Percentiles rank a stretch among this genome's conserved stretches.
Conservation (phyloP, 495 filamentous ascomycete genomes). For the Talaromyces trachyspermus region DNA sequence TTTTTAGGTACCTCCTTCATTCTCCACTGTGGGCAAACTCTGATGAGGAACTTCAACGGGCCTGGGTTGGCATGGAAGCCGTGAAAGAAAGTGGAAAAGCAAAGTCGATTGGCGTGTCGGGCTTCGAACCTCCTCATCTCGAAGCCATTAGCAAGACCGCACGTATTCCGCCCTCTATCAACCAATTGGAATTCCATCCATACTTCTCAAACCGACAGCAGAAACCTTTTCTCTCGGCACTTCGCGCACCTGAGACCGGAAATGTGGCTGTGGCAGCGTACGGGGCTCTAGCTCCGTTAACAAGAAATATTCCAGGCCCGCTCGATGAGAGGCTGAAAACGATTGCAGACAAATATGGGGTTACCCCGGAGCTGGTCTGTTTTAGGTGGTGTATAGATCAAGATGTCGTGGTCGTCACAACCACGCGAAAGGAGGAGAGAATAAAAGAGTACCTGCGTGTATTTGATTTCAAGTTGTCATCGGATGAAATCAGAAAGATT, state of each 20-base stretch:
- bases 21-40: conserved; percentile 58
- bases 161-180: not conserved
- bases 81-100: conserved; percentile 53
- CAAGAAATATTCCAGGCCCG: not conserved
- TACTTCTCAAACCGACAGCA: not conserved
- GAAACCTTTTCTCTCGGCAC: not conserved
- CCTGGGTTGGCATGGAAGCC: conserved; percentile 73
- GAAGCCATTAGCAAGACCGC: not conserved
- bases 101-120: not conserved
- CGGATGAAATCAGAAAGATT: not conserved
- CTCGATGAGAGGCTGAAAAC: not conserved
- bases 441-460: not conserved
- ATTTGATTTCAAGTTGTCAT: not conserved
- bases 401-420: not conserved
- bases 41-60: conserved; percentile 53
- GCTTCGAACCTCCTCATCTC: not conserved
- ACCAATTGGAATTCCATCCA: not conserved
- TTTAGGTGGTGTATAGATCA: not conserved
- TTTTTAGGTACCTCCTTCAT: conserved; percentile 66
- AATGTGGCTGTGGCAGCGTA: not conserved
- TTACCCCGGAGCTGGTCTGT: not conserved
- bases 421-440: not conserved
- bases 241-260: not conserved
- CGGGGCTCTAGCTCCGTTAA: not conserved
- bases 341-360: not conserved